phyloP scores from a whole-genome alignment of 306 rosid genomes.

The Trifolium subterraneum region DNA sequence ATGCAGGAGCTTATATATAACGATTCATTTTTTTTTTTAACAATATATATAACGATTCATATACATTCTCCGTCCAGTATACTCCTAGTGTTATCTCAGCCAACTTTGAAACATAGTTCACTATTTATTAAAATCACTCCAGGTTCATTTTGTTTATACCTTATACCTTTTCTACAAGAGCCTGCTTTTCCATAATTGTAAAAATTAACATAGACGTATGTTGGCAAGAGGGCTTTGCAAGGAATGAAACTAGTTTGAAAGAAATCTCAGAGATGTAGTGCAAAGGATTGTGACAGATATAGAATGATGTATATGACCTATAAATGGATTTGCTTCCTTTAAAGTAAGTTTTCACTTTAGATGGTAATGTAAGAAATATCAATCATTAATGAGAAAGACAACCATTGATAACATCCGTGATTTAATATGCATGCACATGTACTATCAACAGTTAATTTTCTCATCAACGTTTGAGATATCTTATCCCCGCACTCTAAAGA shows the following conservation, averaged over 20 bases:
- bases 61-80: background rate
- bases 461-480: background rate
- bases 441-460: background rate
- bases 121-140: background rate
- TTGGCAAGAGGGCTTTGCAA: background rate
- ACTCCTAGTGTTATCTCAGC: background rate
- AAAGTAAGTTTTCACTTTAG: background rate
- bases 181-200: background rate
- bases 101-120: background rate
- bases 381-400: conserved; percentile 6
- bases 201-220: background rate
- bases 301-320: conserved; percentile 22
- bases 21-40: no score
- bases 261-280: background rate
- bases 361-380: background rate
- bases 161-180: conserved; percentile 14
- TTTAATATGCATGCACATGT: conserved; percentile 2
- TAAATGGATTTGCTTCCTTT: background rate
- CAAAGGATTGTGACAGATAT: conserved; percentile 3
- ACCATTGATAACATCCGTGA: background rate
- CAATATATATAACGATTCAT: background rate
- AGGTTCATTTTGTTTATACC: background rate
- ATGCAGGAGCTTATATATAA: background rate
- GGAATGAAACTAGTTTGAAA: background rate
- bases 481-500: background rate